Base-by-base conservation (phyloP, 1,139 yeast species). In the Blastobotrys elegans region DNA sequence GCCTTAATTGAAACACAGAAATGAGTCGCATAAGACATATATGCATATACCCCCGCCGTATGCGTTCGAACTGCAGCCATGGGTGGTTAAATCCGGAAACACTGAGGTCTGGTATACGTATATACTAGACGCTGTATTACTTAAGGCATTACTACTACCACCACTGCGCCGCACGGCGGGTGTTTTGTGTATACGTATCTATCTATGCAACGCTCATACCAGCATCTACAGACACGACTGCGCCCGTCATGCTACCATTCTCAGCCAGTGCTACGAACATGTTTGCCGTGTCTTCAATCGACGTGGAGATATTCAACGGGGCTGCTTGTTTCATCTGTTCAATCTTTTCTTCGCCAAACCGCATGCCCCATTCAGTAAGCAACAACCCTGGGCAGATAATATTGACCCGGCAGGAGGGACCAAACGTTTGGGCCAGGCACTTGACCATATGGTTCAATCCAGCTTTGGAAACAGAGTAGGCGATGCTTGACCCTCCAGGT, bases 371-470 rank as follows among this genome's bases (percentile, higher is more conserved):
- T 31, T 70, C 74, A 4, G 74, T 70, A 46, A 66, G 54, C 42
- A 70, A 57, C 36, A 70, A 57, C 1, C 74, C 74, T 0, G 74
- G 74, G 46, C 71, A 67, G 24, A 70, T 65, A 6, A 70, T 69
- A 54, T 70, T 71, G 44, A 68, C 60, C 27, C 73, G 56, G 13
- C 40, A 26, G n/a, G 21, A 11, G 3, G 73, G 69, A 1, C 72
- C 73, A 47, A 67, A 70, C 24, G 65, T 55, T 54, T 62, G 65
- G 8, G 71, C 70, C 41, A 70, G 59, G 52, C 70, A 61, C 47
- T 64, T 57, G 36, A 65, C 68, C 50, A 70, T 53, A 37, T 69
- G 74, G 49, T 66, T 63, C 44, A 67, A 57, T 1, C 64, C 72
- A 1, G 73, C 70, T 55, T 70, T 70, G 50, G 67, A 58, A 14